These are phyloP conservation scores for Gynochthodes officinalis DNA, from an alignment of 257 asterid species.

Conservation along the genomic window DNA sequence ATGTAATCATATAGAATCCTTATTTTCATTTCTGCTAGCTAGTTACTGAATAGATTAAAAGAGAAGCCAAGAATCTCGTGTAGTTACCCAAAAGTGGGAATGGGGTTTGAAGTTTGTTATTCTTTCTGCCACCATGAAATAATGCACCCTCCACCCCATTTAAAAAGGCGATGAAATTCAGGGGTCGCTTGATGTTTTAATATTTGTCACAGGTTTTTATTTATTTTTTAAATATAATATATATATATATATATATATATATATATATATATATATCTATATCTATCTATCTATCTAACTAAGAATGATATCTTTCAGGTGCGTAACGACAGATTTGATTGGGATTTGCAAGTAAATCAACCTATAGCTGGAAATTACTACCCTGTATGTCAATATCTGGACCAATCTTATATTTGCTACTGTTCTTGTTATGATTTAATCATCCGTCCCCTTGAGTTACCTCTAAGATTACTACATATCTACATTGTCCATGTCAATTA, in stretches of 20 bases:
- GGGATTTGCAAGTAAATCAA: conserved; percentile 69
- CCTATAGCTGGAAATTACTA: conserved; percentile 80
- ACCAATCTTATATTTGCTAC: neutral
- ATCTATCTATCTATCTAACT: no score
- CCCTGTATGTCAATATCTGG: conserved; percentile 47
- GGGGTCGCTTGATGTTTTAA: neutral
- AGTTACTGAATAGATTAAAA: neutral
- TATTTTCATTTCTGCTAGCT: neutral
- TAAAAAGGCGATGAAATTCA: neutral
- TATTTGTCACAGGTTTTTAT: neutral
- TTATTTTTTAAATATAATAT: no score
- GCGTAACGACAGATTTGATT: conserved; percentile 61
- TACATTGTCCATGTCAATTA: neutral
- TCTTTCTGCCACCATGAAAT: neutral
- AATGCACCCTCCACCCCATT: neutral
- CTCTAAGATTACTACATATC: neutral
- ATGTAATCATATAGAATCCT: neutral
- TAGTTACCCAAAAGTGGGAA: neutral
- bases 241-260: no score
- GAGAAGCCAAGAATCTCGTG: neutral
- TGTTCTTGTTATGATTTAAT: neutral
- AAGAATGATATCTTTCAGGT: conserved; percentile 40
- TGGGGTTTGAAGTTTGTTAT: neutral
- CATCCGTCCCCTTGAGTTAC: neutral
- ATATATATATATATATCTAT: no score